Evolutionary conservation across 345 rosid species (phyloP).

Genomic region (Hevea brasiliensis): DNA sequence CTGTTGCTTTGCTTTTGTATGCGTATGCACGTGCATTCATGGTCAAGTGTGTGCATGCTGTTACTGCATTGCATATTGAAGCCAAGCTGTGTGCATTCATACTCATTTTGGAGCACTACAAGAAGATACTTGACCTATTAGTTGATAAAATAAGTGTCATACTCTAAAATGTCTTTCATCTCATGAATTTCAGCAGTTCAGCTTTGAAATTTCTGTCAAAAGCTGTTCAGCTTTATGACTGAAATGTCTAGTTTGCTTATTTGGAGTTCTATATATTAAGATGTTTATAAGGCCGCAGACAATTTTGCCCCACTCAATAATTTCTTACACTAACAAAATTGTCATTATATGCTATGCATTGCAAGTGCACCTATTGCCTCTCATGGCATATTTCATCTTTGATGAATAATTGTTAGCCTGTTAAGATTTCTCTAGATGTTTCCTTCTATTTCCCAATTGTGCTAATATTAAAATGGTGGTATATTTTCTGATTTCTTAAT

Average conservation of each 20-base stretch:
- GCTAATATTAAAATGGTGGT: not conserved
- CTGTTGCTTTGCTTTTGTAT: not conserved
- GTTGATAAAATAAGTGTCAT: not conserved
- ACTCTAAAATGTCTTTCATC: not conserved
- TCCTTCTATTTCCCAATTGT: not conserved
- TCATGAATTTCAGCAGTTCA: too few species aligned
- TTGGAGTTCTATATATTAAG: not conserved
- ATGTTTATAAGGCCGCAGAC: not conserved
- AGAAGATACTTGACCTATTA: not conserved
- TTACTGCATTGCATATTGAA: not conserved
- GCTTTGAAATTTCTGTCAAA: not conserved
- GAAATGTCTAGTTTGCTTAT: not conserved
- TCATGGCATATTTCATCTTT: not conserved
- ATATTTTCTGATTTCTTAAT: constrained; percentile 2
- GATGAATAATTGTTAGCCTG: not conserved
- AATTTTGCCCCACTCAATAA: not conserved
- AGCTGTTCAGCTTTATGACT: not conserved
- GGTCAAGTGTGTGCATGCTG: not conserved
- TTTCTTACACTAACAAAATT: not conserved
- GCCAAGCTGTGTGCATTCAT: not conserved
- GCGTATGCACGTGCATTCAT: not conserved
- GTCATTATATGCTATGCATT: not conserved
- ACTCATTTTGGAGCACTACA: not conserved
- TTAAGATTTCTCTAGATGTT: not conserved
- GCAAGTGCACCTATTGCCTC: not conserved